A percentile compares a stretch with the other conserved stretches of the same genome.
These are phyloP conservation scores for Beta corolliflora DNA, from an alignment of 179 eudicot genomes.

Conservation along the genomic window DNA sequence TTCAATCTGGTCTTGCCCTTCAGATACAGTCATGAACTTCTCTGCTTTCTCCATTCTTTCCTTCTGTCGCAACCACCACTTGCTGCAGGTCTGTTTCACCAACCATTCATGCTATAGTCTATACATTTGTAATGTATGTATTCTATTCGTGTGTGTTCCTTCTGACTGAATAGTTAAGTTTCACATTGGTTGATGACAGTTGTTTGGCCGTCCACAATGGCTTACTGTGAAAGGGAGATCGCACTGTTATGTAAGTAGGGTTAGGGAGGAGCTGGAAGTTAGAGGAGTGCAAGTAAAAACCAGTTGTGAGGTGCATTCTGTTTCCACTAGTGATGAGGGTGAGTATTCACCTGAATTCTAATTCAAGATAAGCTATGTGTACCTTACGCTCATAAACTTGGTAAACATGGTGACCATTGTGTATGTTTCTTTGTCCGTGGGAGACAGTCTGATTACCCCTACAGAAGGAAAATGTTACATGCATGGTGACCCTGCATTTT, in stretches of 20 bases:
- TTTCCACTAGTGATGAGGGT: conserved; percentile 61
- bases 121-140: background rate
- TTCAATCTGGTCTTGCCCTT: conserved; percentile 93
- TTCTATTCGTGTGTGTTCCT: background rate
- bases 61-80: conserved; percentile 90
- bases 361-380: no score
- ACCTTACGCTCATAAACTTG: no score
- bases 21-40: conserved; percentile 74
- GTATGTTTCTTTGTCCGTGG: no score
- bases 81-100: conserved; percentile 66
- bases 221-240: conserved; percentile 90
- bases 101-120: background rate
- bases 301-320: conserved; percentile 48
- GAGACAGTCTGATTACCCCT: conserved; percentile 10
- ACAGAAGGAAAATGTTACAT: no score
- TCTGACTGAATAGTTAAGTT: background rate
- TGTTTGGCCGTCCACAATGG: conserved; percentile 96
- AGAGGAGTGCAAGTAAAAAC: conserved; percentile 66
- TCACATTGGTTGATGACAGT: conserved; percentile 36
- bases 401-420: no score
- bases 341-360: conserved; percentile 13
- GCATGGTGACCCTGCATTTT: no score
- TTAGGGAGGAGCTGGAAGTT: conserved; percentile 54
- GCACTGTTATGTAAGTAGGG: conserved; percentile 73
- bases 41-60: conserved; percentile 82